Evolutionary conservation across 2,329 filamentous ascomycete genomes (phyloP).

Genomic region (Aspergillus sp.): DNA sequence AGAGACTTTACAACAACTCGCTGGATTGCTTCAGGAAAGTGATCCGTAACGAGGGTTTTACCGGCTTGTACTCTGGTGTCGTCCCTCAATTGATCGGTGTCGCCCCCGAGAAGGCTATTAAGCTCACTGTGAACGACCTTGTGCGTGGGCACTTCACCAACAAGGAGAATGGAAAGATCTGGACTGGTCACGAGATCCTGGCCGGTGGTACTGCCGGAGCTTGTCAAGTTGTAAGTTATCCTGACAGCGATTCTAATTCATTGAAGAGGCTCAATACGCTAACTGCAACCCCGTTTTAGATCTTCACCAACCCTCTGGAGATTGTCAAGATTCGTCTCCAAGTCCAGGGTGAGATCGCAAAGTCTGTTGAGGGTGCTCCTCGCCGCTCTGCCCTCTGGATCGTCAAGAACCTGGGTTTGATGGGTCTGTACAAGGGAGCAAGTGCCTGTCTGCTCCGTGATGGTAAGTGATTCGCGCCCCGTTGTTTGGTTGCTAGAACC

Average conservation of each 20-base stretch:
- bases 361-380: conserved; percentile 76
- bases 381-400: conserved; percentile 98
- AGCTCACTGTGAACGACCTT: conserved; percentile 95
- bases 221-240: conserved; percentile 84
- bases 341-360: conserved; percentile 93
- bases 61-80: conserved; percentile 90
- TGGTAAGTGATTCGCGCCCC: conserved; percentile 38
- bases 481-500: background rate
- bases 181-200: conserved; percentile 70
- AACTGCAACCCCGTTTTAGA: conserved; percentile 49
- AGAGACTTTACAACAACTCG: conserved; percentile 94
- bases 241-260: background rate
- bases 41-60: conserved; percentile 84
- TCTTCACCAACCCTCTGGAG: conserved; percentile 96
- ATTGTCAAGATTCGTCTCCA: conserved; percentile 99
- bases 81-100: conserved; percentile 94
- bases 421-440: conserved; percentile 95
- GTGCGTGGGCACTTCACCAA: conserved; percentile 76
- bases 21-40: conserved; percentile 94
- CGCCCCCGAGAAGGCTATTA: conserved; percentile 99
- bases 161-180: conserved; percentile 72
- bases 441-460: conserved; percentile 92
- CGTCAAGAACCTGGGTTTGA: conserved; percentile 86
- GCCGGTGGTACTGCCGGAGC: conserved; percentile 87
- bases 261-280: conserved; percentile 5